Evolutionary conservation across 2,329 filamentous ascomycete genomes (phyloP), one percentile per base, ranked within the genome.

Genomic region (Fusarium clavum): DNA sequence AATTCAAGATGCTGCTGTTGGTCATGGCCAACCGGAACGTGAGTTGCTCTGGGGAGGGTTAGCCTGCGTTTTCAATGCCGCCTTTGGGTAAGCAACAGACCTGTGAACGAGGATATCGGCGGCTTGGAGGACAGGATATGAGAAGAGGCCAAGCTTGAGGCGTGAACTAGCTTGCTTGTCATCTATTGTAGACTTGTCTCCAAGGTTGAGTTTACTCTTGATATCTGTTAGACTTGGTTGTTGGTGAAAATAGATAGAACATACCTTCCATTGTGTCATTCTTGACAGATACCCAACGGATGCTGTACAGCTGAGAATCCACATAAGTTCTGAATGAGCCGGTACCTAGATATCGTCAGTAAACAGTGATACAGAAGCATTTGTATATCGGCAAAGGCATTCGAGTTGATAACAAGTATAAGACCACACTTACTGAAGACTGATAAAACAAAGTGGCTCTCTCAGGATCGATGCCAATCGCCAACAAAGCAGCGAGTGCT

Each of bases 241-340:
- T 14, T 25, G 4, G 16, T 20, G 30, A 13, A 10, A 5, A 12
- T 10, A 25, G 10, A 13, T 34, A 32, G 22, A 6, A 46, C 22
- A 52, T 62, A 93, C 94, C 90, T 99, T 99, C 94, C 96, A 99
- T 80, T 98, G 96, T 29, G 96, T 98, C 96, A 99, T 99, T n/a
- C 96, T 87, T 12, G 92, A 92, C n/a, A 99, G 83, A 81, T 97
- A 97, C 41, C 96, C 96, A 80, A 96, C 94, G 8, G 93, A 95
- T 25, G 96, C 93, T 55, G 92, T 92, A 72, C 94, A 98, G 77
- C 93, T 95, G 67, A 99, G 82, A 76, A 98, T 94, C 96, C 96
- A 99, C 92, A 97, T 97, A 69, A 99, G 86, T 80, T 98, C 94
- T 6, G 92, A 84, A 81, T 98, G 96, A 48, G 91, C 90, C 20